Conservation (phyloP, 306 rosid species). For the Amphicarpaea edgeworthii region DNA sequence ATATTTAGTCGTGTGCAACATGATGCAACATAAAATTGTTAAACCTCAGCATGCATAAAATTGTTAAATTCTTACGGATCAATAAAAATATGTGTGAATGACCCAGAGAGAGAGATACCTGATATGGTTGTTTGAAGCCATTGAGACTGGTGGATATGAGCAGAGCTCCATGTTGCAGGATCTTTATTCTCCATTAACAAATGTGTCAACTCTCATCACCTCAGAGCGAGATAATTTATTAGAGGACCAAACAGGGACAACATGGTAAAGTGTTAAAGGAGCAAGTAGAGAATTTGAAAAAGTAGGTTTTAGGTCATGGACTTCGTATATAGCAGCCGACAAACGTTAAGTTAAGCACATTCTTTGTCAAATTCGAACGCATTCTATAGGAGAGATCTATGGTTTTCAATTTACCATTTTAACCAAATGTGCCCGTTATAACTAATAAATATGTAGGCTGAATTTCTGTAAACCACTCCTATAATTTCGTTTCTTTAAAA, state of each 20-base stretch:
- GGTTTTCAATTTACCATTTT: not conserved
- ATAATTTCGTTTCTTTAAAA: not conserved
- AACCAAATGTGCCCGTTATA: not conserved
- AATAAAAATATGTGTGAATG: not conserved
- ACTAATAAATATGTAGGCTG: not conserved
- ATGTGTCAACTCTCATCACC: conserved; percentile 35
- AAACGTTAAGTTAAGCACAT: conserved; percentile 46
- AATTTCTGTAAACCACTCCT: not conserved
- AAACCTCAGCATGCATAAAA: not conserved
- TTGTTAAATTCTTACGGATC: too few species aligned
- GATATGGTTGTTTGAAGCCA: conserved; percentile 62
- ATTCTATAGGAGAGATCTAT: not conserved
- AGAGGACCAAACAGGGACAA: not conserved
- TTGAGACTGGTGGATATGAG: conserved; percentile 44
- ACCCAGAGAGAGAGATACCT: conserved; percentile 40
- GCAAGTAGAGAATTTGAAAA: conserved; percentile 45
- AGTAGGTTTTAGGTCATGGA: not conserved
- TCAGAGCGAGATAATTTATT: conserved; percentile 19
- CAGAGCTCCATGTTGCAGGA: conserved; percentile 40
- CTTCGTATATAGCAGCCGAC: conserved; percentile 1
- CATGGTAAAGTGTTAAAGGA: conserved; percentile 6
- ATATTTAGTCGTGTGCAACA: conserved; percentile 21
- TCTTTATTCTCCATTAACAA: conserved; percentile 50
- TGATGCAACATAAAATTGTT: conserved; percentile 34
- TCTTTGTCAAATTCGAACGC: conserved; percentile 43